These are phyloP conservation scores for Cyclotella atomus DNA, from an alignment of 108 stramenopile genomes.

Conservation along the genomic window DNA sequence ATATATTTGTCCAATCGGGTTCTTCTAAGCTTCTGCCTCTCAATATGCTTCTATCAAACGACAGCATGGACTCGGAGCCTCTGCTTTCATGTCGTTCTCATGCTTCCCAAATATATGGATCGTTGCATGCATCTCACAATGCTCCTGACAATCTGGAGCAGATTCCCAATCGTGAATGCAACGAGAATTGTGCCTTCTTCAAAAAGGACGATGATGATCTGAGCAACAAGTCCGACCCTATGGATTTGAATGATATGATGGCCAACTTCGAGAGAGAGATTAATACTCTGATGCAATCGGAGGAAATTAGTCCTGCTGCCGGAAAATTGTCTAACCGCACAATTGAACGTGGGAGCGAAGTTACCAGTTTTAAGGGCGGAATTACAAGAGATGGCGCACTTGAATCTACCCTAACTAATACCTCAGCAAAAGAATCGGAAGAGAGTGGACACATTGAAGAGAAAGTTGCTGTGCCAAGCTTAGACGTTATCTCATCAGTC, in stretches of 20 bases:
- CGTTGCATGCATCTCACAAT: background rate
- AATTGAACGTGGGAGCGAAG: background rate
- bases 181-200: constrained; percentile 9
- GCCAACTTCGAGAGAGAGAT: constrained; percentile 11
- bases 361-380: background rate
- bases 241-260: constrained; percentile 9
- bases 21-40: constrained; percentile 18
- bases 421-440: background rate
- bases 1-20: constrained; percentile 31
- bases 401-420: background rate
- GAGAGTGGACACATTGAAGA: background rate
- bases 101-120: constrained; percentile 1
- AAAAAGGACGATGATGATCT: background rate
- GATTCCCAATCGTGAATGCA: background rate
- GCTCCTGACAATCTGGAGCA: background rate
- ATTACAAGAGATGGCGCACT: background rate
- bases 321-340: background rate
- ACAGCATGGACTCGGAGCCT: constrained; percentile 49
- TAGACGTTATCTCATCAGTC: background rate
- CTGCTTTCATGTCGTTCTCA: constrained; percentile 37
- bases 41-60: constrained; percentile 30
- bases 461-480: background rate
- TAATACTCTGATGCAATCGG: constrained; percentile 3
- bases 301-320: constrained; percentile 1
- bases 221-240: constrained; percentile 6